Conservation (phyloP, 1,284 basidiomycete genomes). For the Fomitopsis schrenkii region DNA sequence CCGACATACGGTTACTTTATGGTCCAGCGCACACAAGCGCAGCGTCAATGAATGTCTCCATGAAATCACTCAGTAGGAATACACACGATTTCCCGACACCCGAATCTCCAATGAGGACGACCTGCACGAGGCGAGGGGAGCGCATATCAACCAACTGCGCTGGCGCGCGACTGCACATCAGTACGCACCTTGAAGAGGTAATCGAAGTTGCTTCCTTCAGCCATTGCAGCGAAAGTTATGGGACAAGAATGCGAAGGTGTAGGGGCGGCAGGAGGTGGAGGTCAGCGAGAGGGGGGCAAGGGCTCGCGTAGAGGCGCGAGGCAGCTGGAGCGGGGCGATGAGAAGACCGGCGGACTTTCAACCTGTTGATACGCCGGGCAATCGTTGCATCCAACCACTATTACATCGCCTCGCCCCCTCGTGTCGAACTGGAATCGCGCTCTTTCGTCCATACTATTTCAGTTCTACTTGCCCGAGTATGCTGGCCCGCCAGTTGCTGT, state of each 20-base stretch:
- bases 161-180: neutral
- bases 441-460: neutral
- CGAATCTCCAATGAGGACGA: constrained; percentile 98
- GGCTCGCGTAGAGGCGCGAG: constrained; percentile 8
- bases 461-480: neutral
- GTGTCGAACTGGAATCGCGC: neutral
- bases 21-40: neutral
- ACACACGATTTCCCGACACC: constrained; percentile 97
- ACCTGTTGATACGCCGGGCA: constrained; percentile 1
- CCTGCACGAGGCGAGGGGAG: constrained; percentile 40
- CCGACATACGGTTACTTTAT: constrained; percentile 30
- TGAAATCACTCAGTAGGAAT: constrained; percentile 8
- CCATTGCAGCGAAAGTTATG: constrained; percentile 49
- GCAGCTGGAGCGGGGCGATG: constrained; percentile 1
- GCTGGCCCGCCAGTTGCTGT: neutral
- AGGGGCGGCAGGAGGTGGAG: neutral
- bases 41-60: too few relatives aligned
- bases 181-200: constrained; percentile 88
- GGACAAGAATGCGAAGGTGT: constrained; percentile 2
- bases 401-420: neutral
- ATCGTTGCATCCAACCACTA: neutral
- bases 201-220: constrained; percentile 89
- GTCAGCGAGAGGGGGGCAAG: constrained; percentile 4
- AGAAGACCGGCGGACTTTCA: constrained; percentile 15
- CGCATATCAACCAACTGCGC: constrained; percentile 7